Conservation (phyloP, 2,329 filamentous ascomycete species). For the Ilyonectria sp. region DNA sequence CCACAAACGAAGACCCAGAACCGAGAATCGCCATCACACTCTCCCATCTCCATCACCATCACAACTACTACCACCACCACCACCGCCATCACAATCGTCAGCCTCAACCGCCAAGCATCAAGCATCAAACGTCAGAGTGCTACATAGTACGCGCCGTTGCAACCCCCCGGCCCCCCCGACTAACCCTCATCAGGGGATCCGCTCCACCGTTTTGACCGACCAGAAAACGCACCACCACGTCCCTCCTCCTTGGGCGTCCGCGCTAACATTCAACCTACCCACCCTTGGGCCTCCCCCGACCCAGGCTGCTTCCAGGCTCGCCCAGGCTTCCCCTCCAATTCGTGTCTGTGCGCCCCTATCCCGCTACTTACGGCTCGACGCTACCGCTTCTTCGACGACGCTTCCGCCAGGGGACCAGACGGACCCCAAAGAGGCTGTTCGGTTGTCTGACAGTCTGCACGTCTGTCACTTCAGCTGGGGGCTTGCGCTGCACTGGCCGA, state of each 20-base stretch:
- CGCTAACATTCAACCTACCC: constrained; percentile 14
- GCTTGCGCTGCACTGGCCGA: constrained; percentile 4
- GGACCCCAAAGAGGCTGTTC: not conserved
- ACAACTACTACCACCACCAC: not conserved
- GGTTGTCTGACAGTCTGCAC: constrained; percentile 5
- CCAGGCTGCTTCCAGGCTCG: not conserved
- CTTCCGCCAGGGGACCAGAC: constrained; percentile 16
- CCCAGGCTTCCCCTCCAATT: constrained; percentile 6
- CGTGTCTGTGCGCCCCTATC: constrained; percentile 28
- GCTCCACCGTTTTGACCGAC: constrained; percentile 30
- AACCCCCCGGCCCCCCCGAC: not conserved
- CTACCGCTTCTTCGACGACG: constrained; percentile 22
- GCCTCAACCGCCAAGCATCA: not conserved
- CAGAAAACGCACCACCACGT: constrained; percentile 28
- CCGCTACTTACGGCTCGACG: constrained; percentile 20
- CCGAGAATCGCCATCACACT: constrained; percentile 4
- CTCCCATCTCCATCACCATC: not conserved
- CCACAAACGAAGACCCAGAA: not conserved
- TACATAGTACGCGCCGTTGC: not conserved
- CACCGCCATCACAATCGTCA: constrained; percentile 1
- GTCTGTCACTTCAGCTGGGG: constrained; percentile 2
- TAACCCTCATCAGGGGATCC: constrained; percentile 21
- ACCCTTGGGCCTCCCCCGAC: not conserved
- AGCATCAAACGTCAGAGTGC: constrained; percentile 2
- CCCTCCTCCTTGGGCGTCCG: constrained; percentile 8